Evolutionary conservation across 495 filamentous ascomycete species (phyloP), one percentile per base, ranked within the genome.

Genomic region (Wilcoxina mikolae): DNA sequence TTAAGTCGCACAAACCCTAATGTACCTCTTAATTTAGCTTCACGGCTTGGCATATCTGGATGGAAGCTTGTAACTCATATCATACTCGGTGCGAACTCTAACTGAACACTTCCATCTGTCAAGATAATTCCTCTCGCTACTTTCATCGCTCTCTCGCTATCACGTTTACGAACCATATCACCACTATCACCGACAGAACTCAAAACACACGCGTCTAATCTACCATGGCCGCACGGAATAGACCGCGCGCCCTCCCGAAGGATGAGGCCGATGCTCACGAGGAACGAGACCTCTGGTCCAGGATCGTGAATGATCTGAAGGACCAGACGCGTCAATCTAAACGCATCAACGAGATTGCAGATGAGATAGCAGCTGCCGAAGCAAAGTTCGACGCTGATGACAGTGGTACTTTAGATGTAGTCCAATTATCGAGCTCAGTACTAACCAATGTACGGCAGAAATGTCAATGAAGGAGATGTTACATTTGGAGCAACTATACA

Each of bases 221-320:
- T 38, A 9, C 9, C 12, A 66, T 66, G 63, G 63, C 62, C 18
- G 63, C 62, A 50, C 49, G 63, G 39, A 60, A 56, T 38, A 58
- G 64, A 45, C 63, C 64, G 29, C 64, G 64, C 35, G 58, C 58
- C 15, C 50, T 51, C 41, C 27, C 47, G 31, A 59, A 59, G 17
- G 56, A 65, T 39, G 63, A 66, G 41, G 55, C 47, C 24, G 64
- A 65, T 38, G 62, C 62, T 23, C 64, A 66, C 33, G 64, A 66
- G 42, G 64, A 66, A 43, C 53, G 51, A 4, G 58, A 62, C 41
- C 29, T 62, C 18, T 66, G 64, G 64, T 55, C 56, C 4, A 62
- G 56, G 55, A 62, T 66, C 53, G 64, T 65, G 43, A 60, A 46
- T 5, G 64, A 59, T 22, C 35, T 66, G 25, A 62, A 62, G 31